Evolutionary conservation across 2,329 filamentous ascomycete species (phyloP), one percentile per base, ranked within the genome.

Genomic region (Dactylellina parvicollis): DNA sequence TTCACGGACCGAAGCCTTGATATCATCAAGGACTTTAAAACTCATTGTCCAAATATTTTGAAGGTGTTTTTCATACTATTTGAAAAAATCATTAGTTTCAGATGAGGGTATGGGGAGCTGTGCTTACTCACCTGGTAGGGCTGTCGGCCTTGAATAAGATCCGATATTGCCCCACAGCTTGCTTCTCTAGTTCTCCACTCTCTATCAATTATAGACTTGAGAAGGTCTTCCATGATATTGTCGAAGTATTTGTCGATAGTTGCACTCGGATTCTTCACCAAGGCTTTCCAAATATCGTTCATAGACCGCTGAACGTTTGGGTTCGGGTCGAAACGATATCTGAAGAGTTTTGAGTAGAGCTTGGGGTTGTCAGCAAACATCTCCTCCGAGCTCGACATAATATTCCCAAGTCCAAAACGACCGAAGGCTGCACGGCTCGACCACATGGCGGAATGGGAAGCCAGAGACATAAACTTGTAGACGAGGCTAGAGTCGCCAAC

Each of bases 391-490:
- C 96, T 92, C 0, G 92, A 95, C 50, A 99, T 86, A 74, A 99
- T 94, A 76, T 87, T 95, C 80, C 92, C 96, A 54, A 99, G 85
- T 0, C 95, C 95, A 76, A 98, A 97, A 9, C 92, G 87, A 1
- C 95, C 95, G 81, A 99, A 98, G 0, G 95, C 95, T 0, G 95
- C 96, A 55, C 95, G 88, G n/a, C 92, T 96, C 1, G 92, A 94
- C 95, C 95, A 99, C 14, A 96, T 96, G 0, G 93, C 92, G 50
- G 96, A 96, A 78, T 97, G 96, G 1, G 92, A 92, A 1, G 95
- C 95, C 76, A 99, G 85, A 0, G 93, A 94, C 95, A 99, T 99
- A 82, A 99, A 98, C 74, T 93, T 92, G 83, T 99, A 99, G 0
- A 98, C 91, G n/a, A 99, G 84, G 77, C 91, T 93, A 69, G 95